Evolutionary conservation across 768 basidiomycete genomes (phyloP).

Genomic region (Filobasidium wieringae): DNA sequence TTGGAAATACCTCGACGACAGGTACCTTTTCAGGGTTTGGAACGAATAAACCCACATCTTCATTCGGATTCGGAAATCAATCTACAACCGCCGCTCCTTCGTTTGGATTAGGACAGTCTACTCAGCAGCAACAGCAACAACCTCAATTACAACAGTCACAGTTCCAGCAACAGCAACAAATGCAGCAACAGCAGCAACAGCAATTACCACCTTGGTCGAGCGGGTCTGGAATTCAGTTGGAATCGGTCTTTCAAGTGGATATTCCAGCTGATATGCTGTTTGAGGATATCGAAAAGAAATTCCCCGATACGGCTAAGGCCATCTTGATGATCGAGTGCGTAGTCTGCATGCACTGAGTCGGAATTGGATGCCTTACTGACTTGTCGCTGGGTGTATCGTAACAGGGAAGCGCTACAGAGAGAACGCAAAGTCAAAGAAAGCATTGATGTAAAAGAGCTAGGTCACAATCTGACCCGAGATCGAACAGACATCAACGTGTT

Average conservation of each 20-base stretch:
- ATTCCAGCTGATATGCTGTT: constrained; percentile 9
- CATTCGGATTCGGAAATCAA: not conserved
- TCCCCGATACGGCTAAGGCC: constrained; percentile 1
- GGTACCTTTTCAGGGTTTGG: constrained; percentile 1
- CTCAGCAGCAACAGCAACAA: constrained; percentile 10
- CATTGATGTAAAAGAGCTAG: constrained; percentile 8
- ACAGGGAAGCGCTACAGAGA: constrained; percentile 2
- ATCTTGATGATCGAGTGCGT: constrained; percentile 9
- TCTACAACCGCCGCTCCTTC: not conserved
- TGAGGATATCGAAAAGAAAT: constrained; percentile 12
- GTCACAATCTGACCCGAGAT: constrained; percentile 1
- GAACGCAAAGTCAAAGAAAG: constrained; percentile 5
- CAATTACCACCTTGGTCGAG: constrained; percentile 7
- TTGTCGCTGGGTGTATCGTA: not conserved
- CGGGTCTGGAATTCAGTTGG: constrained; percentile 5
- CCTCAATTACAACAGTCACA: constrained; percentile 3
- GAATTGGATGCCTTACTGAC: not conserved
- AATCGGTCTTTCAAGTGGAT: constrained; percentile 5
- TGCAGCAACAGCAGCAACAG: constrained; percentile 10
- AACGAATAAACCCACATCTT: not conserved
- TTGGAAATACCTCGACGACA: not conserved
- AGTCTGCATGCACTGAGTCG: not conserved
- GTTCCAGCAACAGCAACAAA: not conserved
- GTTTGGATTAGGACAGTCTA: not conserved
- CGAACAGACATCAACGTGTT: constrained; percentile 6